Evolutionary conservation across 2,329 filamentous ascomycete genomes (phyloP).

Genomic region (Alternaria arborescens): DNA sequence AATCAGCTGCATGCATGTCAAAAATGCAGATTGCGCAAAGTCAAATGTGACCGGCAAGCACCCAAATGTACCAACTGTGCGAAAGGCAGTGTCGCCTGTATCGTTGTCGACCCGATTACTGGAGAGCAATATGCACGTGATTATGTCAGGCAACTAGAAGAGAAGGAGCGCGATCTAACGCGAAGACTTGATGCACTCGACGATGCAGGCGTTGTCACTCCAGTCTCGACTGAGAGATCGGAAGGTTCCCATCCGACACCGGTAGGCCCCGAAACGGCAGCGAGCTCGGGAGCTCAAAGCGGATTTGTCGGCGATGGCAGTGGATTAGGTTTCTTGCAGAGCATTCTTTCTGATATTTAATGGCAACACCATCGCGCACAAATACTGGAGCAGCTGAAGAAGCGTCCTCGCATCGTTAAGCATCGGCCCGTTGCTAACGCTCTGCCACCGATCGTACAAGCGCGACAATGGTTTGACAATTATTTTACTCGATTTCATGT

Average conservation of each 20-base stretch:
- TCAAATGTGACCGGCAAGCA: slow-evolving; percentile 22
- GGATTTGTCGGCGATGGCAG: slow-evolving; percentile 28
- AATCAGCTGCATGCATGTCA: slow-evolving; percentile 20
- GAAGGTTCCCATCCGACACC: not conserved
- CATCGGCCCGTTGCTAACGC: slow-evolving; percentile 9
- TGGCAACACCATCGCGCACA: slow-evolving; percentile 23
- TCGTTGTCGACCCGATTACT: slow-evolving; percentile 21
- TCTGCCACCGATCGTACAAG: not conserved
- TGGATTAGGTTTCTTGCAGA: slow-evolving; percentile 25
- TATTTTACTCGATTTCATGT: not conserved
- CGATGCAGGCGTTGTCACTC: not conserved
- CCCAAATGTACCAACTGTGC: slow-evolving; percentile 26
- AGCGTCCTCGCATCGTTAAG: slow-evolving; percentile 15
- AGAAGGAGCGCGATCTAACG: slow-evolving; percentile 15
- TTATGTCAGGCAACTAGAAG: slow-evolving; percentile 21
- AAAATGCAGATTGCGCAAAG: slow-evolving; percentile 27
- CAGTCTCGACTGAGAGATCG: not conserved
- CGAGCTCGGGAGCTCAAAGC: slow-evolving; percentile 13
- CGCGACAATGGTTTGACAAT: not conserved
- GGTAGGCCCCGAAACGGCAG: slow-evolving; percentile 4
- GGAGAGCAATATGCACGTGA: slow-evolving; percentile 26
- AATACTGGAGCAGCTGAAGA: slow-evolving; percentile 22
- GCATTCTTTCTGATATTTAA: slow-evolving; percentile 22
- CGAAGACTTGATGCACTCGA: not conserved
- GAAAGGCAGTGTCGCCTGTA: slow-evolving; percentile 22